Base-by-base conservation (phyloP, 768 basidiomycete species). In the Russula sp. region DNA sequence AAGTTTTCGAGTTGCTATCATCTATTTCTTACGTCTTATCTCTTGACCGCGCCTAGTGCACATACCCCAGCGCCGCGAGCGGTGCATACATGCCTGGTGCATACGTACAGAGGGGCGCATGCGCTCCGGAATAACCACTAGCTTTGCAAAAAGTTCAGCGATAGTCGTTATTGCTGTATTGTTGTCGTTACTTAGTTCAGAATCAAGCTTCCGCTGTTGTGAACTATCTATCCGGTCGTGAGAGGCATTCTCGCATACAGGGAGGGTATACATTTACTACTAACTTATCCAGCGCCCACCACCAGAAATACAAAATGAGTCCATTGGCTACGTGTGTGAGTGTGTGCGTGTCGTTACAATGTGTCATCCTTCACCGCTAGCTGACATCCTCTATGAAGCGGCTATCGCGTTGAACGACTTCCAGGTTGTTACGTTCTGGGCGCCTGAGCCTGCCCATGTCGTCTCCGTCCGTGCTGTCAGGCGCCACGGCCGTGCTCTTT, bases 311-410 rank as follows among this genome's bases (percentile, higher is more conserved):
- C 18, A 20, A 41, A 41, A n/a, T 13, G 20, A n/a, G 39, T 25
- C 49, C 49, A 43, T 18, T n/a, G 11, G 38, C 22, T 22, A 9
- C 20, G 14, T 16, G 47, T 29, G 34, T 22, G 20, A 34, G 3
- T 5, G 7, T n/a, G 36, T 14, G 34, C 11, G 25, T 29, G 25
- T 29, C n/a, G 25, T 29, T 29, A 29, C 25, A 29, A 29, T 29
- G 25, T 29, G 36, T 29, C 10, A 39, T 25, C 25, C 18, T 7
- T 29, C 18, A 6, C 9, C 7, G 13, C 16, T 52, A 62, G 32
- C 9, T 58, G 20, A 63, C 56, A n/a, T 66, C 65, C 35, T 65
- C 64, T 20, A 66, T 50, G 18, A 66, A 66, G 7, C 65, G 65
- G 50, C 65, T 66, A 18, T 64, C 55, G 8, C 65, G 65, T 41